Evolutionary conservation across 495 filamentous ascomycete genomes (phyloP), one percentile per base, ranked within the genome.

Genomic region (Neurospora terricola): DNA sequence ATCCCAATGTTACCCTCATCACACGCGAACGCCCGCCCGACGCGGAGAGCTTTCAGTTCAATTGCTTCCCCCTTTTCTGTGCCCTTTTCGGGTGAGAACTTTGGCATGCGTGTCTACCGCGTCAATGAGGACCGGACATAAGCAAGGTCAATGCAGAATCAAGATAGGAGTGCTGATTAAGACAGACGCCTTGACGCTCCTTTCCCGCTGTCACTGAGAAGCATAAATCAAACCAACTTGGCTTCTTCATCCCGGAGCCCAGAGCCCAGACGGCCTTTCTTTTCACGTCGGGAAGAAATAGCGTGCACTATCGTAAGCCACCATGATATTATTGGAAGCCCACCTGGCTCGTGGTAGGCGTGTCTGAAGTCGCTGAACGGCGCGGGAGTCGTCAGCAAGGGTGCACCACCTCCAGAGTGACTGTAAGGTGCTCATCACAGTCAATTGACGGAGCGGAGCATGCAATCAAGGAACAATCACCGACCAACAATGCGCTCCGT

Each of bases 401-500:
- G 54, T 62, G 11, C 54, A 30, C 27, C 34, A 34, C 34, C 34
- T 34, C 34, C 18, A 14, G 12, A 14, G 38, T 40, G 39, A 12
- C 54, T 14, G 18, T 36, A 21, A 27, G 62, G 8, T 39, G 21
- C 69, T 70, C 48, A 59, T 59, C 48, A 30, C 48, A 27, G 69
- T 30, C 38, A 30, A 30, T 40, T 48, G 70, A 34, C 40, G 70
- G 34, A 37, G 69, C 69, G 21, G 42, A 62, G 37, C 70, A 45
- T 27, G 37, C 37, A 71, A 71, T 34, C 45, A 54, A 54, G 48
- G 48, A 59, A 59, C 48, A 27, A 59, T 59, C 21, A 27, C 21
- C 48, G 23, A 59, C 48, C 48, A 59, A 59, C 48, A 27, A 59
- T 30, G 48, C 48, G 38, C 73, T 73, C 75, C 73, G 71, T 76